Evolutionary conservation across 495 filamentous ascomycete genomes (phyloP).

Genomic region (Neurospora cerealis): DNA sequence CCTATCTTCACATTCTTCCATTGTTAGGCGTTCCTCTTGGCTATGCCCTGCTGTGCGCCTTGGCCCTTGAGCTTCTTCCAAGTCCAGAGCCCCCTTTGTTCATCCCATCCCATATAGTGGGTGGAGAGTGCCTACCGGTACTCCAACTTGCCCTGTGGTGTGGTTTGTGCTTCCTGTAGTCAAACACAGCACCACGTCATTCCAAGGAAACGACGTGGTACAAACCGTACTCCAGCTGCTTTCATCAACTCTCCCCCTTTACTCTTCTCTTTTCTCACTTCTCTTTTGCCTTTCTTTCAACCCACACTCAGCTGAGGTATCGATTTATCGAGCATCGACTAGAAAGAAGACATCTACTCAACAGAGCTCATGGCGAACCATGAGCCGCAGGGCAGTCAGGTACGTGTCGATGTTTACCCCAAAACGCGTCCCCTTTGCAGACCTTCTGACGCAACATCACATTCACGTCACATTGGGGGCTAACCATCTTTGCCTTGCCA

Average conservation of each 20-base stretch:
- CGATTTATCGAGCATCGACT: neutral
- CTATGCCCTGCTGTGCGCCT: neutral
- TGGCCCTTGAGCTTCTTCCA: neutral
- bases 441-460: neutral
- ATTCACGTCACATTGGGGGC: neutral
- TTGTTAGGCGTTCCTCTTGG: neutral
- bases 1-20: neutral
- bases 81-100: neutral
- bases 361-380: neutral
- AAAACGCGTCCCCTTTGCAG: neutral
- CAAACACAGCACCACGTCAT: neutral
- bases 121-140: neutral
- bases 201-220: neutral
- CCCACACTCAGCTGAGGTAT: neutral
- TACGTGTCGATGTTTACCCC: neutral
- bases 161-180: neutral
- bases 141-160: neutral
- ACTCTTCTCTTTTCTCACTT: neutral
- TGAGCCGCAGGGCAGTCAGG: neutral
- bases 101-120: neutral
- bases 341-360: neutral
- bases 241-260: neutral
- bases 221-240: neutral
- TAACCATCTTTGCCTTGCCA: neutral
- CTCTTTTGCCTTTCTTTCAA: neutral